A percentile compares a stretch with the other conserved stretches of the same genome.
These are phyloP conservation scores for Brachypodium distachyon DNA, from an alignment of 202 grass and related monocot species.

Conservation along the genomic window DNA sequence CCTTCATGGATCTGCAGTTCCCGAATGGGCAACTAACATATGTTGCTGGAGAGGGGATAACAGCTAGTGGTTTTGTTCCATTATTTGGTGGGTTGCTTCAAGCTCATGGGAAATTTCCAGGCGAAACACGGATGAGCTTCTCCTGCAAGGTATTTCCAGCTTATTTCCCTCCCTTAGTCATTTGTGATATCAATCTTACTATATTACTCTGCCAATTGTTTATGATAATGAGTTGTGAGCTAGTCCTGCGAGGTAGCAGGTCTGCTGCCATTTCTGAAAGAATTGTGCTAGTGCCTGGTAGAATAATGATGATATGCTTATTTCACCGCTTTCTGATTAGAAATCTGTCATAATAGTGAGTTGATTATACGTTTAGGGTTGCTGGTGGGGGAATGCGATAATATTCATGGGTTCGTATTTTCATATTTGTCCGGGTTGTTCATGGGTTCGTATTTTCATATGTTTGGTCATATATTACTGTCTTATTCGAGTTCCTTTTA, in stretches of 20 bases:
- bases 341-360: background rate
- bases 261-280: background rate
- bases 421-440: background rate
- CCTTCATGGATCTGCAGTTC: constrained; percentile 95
- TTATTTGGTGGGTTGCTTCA: constrained; percentile 85
- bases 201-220: background rate
- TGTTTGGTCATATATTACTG: no score
- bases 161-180: constrained; percentile 4
- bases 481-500: background rate
- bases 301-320: background rate
- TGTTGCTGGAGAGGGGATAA: constrained; percentile 82
- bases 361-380: no score
- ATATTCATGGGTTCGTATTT: no score
- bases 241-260: background rate
- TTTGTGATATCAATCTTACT: background rate
- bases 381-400: background rate
- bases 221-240: background rate
- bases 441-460: background rate
- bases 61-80: constrained; percentile 74
- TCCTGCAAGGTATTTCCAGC: constrained; percentile 56
- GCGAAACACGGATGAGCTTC: constrained; percentile 85
- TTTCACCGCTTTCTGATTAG: background rate
- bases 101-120: constrained; percentile 80
- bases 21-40: constrained; percentile 96
- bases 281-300: background rate